Conservation (phyloP, 1,139 yeast species). For the Geotrichum europaeum region DNA sequence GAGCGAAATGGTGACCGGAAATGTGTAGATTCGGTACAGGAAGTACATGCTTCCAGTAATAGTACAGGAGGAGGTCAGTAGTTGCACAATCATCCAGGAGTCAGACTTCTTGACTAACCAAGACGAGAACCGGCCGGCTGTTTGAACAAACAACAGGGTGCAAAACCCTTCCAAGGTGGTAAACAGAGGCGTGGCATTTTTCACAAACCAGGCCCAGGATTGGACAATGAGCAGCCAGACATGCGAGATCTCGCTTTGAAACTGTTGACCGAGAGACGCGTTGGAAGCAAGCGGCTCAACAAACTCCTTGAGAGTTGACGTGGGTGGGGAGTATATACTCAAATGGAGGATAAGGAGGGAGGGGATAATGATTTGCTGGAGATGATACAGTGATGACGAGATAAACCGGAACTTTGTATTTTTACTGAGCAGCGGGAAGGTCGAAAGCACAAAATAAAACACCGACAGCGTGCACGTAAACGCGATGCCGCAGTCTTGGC, state of each 20-base stretch:
- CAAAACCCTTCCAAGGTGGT: slow-evolving; percentile 91
- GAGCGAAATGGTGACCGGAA: slow-evolving; percentile 59
- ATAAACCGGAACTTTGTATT: slow-evolving; percentile 45
- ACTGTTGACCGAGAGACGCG: slow-evolving; percentile 12
- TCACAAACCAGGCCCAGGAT: slow-evolving; percentile 65
- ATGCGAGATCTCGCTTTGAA: slow-evolving; percentile 11
- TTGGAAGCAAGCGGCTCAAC: slow-evolving; percentile 9
- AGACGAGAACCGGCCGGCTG: slow-evolving; percentile 75
- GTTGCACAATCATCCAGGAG: slow-evolving; percentile 71
- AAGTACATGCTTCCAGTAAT: slow-evolving; percentile 73
- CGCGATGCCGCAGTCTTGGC: slow-evolving; percentile 77
- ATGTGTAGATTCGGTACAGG: slow-evolving; percentile 74
- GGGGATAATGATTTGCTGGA: slow-evolving; percentile 80
- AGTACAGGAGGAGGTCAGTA: slow-evolving; percentile 67
- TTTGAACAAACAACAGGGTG: slow-evolving; percentile 80
- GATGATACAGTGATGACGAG: slow-evolving; percentile 64
- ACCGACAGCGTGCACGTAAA: slow-evolving; percentile 71
- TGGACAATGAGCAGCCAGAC: slow-evolving; percentile 39
- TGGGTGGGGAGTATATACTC: slow-evolving; percentile 43
- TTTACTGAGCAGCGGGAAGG: slow-evolving; percentile 54
- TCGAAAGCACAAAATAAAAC: slow-evolving; percentile 65
- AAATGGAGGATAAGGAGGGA: slow-evolving; percentile 70
- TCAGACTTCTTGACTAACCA: slow-evolving; percentile 70
- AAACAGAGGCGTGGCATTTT: slow-evolving; percentile 81
- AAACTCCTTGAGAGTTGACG: slow-evolving; percentile 20